Evolutionary conservation across 2,329 filamentous ascomycete genomes (phyloP).

Genomic region (Sclerotinia borealis): DNA sequence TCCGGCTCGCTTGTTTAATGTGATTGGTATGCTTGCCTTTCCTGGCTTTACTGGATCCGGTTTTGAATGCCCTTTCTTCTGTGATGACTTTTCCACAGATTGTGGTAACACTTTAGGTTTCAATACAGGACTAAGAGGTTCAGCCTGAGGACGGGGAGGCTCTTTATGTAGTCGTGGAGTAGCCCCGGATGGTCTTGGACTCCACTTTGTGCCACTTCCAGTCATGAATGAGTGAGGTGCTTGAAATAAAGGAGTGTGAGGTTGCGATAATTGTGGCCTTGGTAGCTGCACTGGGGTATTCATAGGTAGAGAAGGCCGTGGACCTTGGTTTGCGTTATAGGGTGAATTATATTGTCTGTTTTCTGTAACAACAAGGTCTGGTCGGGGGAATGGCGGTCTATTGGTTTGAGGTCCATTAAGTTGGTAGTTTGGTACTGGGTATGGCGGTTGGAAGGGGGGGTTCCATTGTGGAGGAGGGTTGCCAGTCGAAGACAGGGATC

Average conservation of each 20-base stretch:
- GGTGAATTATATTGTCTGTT: conserved; percentile 32
- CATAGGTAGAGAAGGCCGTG: conserved; percentile 14
- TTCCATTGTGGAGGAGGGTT: conserved; percentile 21
- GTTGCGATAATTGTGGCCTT: conserved; percentile 18
- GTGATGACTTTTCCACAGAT: conserved; percentile 23
- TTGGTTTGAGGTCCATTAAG: conserved; percentile 19
- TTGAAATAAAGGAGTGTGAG: conserved; percentile 26
- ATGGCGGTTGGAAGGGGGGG: conserved; percentile 17
- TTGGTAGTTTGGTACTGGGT: conserved; percentile 17
- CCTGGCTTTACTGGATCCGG: conserved; percentile 12
- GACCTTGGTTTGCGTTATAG: conserved; percentile 28
- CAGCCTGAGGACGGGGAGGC: conserved; percentile 47
- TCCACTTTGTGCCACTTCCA: conserved; percentile 52
- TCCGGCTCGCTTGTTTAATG: conserved; percentile 22
- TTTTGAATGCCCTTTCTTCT: conserved; percentile 13
- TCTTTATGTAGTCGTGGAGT: conserved; percentile 42
- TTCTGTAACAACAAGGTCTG: conserved; percentile 22
- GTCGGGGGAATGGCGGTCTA: conserved; percentile 21
- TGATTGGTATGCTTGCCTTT: conserved; percentile 13
- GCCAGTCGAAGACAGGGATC: conserved; percentile 22
- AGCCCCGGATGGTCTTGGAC: conserved; percentile 48
- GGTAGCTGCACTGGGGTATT: conserved; percentile 12
- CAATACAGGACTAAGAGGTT: conserved; percentile 52
- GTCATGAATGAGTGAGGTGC: conserved; percentile 20
- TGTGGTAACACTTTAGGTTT: conserved; percentile 35